These are phyloP conservation scores for Backusella morwellensis DNA, from an alignment of 192 early-diverging fungal species.

Conservation along the genomic window DNA sequence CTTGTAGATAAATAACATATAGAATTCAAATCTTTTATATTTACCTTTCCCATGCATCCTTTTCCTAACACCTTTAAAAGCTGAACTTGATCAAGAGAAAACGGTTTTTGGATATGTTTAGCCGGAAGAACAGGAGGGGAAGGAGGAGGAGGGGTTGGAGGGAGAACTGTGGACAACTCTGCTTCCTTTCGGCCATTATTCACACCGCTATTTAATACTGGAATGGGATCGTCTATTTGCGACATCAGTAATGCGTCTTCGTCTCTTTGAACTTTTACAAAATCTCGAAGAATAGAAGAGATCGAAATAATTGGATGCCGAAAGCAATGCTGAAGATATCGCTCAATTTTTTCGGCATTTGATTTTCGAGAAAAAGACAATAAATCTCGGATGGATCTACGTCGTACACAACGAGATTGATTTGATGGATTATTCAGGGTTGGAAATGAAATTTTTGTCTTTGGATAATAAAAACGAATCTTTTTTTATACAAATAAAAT, in stretches of 20 bases:
- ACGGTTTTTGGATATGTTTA: not conserved
- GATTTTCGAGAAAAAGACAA: conserved; percentile 31
- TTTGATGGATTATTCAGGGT: conserved; percentile 16
- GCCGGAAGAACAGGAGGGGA: not conserved
- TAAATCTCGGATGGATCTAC: conserved; percentile 17
- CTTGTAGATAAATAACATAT: not conserved
- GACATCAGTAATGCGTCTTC: conserved; percentile 33
- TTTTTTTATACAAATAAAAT: not conserved
- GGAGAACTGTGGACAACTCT: not conserved
- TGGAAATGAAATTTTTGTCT: conserved; percentile 28
- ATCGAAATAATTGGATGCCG: conserved; percentile 36
- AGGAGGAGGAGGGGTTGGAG: not conserved
- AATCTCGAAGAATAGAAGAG: conserved; percentile 45
- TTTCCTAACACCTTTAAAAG: conserved; percentile 75
- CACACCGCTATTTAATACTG: not conserved
- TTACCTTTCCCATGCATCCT: conserved; percentile 83
- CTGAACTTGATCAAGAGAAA: conserved; percentile 50
- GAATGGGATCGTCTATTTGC: not conserved
- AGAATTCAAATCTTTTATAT: not conserved
- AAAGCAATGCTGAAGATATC: conserved; percentile 43
- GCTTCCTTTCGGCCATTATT: not conserved
- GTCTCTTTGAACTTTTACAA: conserved; percentile 46
- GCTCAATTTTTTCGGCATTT: conserved; percentile 50
- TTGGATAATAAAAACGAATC: conserved; percentile 29
- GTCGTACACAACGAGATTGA: conserved; percentile 12